Evolutionary conservation across 1,284 basidiomycete genomes (phyloP).

Genomic region (Hypsizygus ulmarius): DNA sequence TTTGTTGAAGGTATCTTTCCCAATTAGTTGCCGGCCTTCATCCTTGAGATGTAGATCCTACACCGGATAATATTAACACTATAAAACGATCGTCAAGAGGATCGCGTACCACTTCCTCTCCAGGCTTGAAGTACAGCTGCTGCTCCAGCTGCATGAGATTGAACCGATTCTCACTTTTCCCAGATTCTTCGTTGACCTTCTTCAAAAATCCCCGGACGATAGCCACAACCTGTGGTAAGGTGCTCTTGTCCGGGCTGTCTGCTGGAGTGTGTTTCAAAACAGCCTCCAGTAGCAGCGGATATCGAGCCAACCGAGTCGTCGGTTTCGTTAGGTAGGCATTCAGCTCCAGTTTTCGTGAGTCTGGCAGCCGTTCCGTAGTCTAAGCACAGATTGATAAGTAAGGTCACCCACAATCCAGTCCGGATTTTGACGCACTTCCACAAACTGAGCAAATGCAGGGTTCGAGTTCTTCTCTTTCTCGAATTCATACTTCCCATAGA

Average conservation of each 20-base stretch:
- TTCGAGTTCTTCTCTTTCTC: conserved; percentile 97
- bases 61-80: conserved; percentile 4
- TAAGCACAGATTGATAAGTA: conserved; percentile 28
- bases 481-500: conserved; percentile 98
- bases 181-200: conserved; percentile 90
- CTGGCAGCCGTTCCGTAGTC: conserved; percentile 89
- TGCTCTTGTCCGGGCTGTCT: conserved; percentile 84
- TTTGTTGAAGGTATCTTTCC: conserved; percentile 92
- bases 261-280: conserved; percentile 93
- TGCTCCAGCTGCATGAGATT: conserved; percentile 89
- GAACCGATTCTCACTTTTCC: conserved; percentile 91
- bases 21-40: conserved; percentile 88
- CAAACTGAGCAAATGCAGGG: conserved; percentile 92
- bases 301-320: conserved; percentile 94
- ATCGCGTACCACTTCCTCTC: conserved; percentile 77
- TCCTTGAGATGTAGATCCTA: conserved; percentile 87
- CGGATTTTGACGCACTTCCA: conserved; percentile 64
- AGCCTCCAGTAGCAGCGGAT: conserved; percentile 91
- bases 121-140: conserved; percentile 82
- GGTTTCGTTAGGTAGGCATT: conserved; percentile 99
- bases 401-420: conserved; percentile 2
- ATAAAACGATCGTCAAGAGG: conserved; percentile 3
- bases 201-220: conserved; percentile 82
- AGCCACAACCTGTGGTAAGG: conserved; percentile 77
- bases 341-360: conserved; percentile 94